Percentiles rank a stretch among this genome's conserved stretches.
Evolutionary conservation across 768 basidiomycete genomes (phyloP).

Genomic region (Boletellus ananiceps): DNA sequence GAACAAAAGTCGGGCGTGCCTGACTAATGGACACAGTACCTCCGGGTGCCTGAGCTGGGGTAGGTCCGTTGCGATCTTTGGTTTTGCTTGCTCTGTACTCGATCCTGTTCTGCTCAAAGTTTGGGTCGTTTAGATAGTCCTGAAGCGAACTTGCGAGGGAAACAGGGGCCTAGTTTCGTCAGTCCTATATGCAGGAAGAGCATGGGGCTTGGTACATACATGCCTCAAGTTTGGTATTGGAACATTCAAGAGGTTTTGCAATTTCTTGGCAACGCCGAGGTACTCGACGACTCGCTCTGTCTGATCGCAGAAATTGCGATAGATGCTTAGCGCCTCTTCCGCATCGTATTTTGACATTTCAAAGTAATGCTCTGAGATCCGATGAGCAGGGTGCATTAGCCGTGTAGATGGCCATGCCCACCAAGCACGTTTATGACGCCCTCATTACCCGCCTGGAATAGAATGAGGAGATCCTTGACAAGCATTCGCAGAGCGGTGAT

Average conservation of each 20-base stretch:
- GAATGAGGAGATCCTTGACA: constrained; percentile 90
- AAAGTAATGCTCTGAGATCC: constrained; percentile 80
- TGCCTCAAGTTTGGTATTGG: constrained; percentile 93
- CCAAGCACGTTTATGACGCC: constrained; percentile 83
- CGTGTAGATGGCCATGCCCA: constrained; percentile 34
- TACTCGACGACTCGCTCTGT: constrained; percentile 92
- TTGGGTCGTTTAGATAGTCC: constrained; percentile 94
- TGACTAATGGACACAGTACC: constrained; percentile 12
- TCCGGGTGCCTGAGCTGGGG: constrained; percentile 9
- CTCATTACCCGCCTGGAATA: constrained; percentile 96
- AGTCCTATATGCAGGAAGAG: background rate
- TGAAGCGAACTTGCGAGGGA: constrained; percentile 90
- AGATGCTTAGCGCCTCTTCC: constrained; percentile 74
- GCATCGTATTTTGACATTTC: constrained; percentile 98
- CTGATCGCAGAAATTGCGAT: constrained; percentile 92
- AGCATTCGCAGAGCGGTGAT: constrained; percentile 88
- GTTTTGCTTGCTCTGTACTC: constrained; percentile 87
- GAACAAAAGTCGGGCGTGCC: background rate
- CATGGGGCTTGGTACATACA: constrained; percentile 37
- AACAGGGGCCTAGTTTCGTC: constrained; percentile 72
- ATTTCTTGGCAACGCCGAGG: constrained; percentile 84
- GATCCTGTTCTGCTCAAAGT: constrained; percentile 90
- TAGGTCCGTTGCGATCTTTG: constrained; percentile 5
- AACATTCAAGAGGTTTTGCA: constrained; percentile 90
- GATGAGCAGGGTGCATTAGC: constrained; percentile 11